phyloP scores from a whole-genome alignment of 2,329 filamentous ascomycete genomes.

The Aspergillus brunneoviolaceus region DNA sequence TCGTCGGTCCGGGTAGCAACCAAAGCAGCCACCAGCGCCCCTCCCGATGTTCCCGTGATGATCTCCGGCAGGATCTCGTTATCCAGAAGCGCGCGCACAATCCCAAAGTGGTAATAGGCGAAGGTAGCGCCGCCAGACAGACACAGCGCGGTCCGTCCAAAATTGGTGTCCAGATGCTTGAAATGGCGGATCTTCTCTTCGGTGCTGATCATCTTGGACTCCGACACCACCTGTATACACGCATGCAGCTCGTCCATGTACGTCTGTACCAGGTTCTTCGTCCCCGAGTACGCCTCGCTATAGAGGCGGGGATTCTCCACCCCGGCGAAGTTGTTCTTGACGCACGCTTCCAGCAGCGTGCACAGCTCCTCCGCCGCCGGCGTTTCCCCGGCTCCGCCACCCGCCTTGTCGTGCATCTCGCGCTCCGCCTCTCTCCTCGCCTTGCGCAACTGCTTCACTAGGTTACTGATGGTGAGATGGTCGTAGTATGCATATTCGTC shows the following conservation, averaged over 20 bases:
- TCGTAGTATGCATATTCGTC: conserved; percentile 79
- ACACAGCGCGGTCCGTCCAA: conserved; percentile 87
- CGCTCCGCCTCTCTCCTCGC: conserved; percentile 42
- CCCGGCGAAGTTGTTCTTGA: conserved; percentile 97
- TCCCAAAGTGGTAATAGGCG: conserved; percentile 94
- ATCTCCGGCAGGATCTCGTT: conserved; percentile 84
- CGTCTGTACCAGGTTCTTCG: conserved; percentile 88
- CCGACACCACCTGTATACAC: conserved; percentile 65
- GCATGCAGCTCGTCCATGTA: conserved; percentile 71
- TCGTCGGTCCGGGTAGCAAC: conserved; percentile 88
- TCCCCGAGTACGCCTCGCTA: conserved; percentile 95
- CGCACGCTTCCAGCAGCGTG: conserved; percentile 78
- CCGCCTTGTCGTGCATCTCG: conserved; percentile 29
- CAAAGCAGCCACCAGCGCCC: conserved; percentile 82
- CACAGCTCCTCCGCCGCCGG: conserved; percentile 72
- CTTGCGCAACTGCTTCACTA: conserved; percentile 69
- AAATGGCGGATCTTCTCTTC: conserved; percentile 80
- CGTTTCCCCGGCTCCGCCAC: conserved; percentile 29
- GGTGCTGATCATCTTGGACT: conserved; percentile 64
- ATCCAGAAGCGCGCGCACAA: conserved; percentile 85
- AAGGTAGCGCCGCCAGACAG: conserved; percentile 91
- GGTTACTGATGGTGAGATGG: conserved; percentile 74
- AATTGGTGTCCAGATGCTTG: conserved; percentile 86
- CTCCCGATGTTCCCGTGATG: conserved; percentile 94
- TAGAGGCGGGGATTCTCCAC: conserved; percentile 94